Base-by-base conservation (phyloP, 129 eudicot species). In the Artemisia tridentata region DNA sequence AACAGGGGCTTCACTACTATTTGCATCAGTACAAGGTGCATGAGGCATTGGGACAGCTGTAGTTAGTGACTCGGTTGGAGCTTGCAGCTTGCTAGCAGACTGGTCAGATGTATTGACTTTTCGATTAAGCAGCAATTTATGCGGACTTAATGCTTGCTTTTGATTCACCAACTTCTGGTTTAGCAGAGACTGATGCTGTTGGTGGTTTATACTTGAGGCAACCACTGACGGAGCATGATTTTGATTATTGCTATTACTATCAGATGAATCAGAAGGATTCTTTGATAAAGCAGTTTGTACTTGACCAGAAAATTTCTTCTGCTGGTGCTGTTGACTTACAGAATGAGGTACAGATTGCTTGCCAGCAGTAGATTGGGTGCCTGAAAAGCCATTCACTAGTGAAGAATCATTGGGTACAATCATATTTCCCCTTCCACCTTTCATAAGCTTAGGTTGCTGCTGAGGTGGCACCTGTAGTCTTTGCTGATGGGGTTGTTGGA, bases 401-500 rank as follows among this genome's bases (percentile, higher is more conserved):
- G 88, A 68, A 31, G 86, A 67, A 67, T 91, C 92, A 17, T 66
- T 63, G 11, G 86, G 75, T 51, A 65, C 77, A 72, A 70, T 56
- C 74, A 67, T 29, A 72, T 79, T 83, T 59, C 89, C 89, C 79
- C 89, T 86, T 41, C 88, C 95, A 45, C 79, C 87, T 77, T 88
- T 92, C 71, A 85, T 85, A 48, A 72, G 56, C 81, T 75, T 71
- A 69, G 84, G 84, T 73, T 81, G 80, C 69, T 75, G 96, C 78
- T 81, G 89, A 55, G 77, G 43, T 50, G 78, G 90, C 58, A 70
- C 5, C 56, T 75, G 88, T 47, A 75, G 84, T 19, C 66, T 38
- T 61, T 25, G 92, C 68, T 80, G 92, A 78, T 80, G 92, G 76
- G 88, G 89, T 43, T 84, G 91, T 59, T 74, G 89, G 73, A 87